phyloP scores from a whole-genome alignment of 2,329 filamentous ascomycete species.

The Fusarium sp. region DNA sequence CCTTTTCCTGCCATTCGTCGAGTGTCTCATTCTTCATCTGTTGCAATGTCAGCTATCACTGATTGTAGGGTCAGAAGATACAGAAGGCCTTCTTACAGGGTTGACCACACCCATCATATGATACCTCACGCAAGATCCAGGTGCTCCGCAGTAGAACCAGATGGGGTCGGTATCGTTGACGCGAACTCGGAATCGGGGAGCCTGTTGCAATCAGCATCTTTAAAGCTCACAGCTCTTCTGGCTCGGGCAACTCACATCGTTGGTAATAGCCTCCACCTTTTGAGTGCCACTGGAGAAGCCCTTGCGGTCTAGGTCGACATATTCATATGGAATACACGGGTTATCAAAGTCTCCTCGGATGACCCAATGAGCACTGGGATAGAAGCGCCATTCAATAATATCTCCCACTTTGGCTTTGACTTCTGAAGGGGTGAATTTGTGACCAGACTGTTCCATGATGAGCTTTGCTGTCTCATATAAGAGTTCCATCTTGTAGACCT shows the following conservation, averaged over 20 bases:
- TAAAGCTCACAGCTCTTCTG: neutral
- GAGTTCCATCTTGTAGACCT: constrained; percentile 2
- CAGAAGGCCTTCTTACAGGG: constrained; percentile 57
- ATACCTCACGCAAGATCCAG: constrained; percentile 70
- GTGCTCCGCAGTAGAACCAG: constrained; percentile 77
- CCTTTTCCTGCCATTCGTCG: constrained; percentile 59
- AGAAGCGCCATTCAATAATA: constrained; percentile 68
- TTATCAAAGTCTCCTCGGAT: constrained; percentile 66
- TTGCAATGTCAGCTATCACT: constrained; percentile 27
- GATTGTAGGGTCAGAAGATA: neutral
- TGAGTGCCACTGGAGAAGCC: constrained; percentile 66
- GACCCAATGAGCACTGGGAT: constrained; percentile 72
- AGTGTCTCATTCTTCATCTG: constrained; percentile 61
- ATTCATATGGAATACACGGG: constrained; percentile 73
- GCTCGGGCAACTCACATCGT: constrained; percentile 53
- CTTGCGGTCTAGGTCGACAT: constrained; percentile 58
- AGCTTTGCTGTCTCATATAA: neutral
- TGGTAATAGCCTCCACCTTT: constrained; percentile 57
- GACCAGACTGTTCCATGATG: constrained; percentile 41
- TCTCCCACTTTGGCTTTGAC: constrained; percentile 57
- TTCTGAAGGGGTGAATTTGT: constrained; percentile 49
- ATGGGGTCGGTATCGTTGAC: constrained; percentile 72
- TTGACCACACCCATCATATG: constrained; percentile 84
- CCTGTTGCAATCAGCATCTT: constrained; percentile 44
- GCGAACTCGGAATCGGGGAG: constrained; percentile 54